Base-by-base conservation (phyloP, 106 monocot species). In the Acanthochlamys bracteata region DNA sequence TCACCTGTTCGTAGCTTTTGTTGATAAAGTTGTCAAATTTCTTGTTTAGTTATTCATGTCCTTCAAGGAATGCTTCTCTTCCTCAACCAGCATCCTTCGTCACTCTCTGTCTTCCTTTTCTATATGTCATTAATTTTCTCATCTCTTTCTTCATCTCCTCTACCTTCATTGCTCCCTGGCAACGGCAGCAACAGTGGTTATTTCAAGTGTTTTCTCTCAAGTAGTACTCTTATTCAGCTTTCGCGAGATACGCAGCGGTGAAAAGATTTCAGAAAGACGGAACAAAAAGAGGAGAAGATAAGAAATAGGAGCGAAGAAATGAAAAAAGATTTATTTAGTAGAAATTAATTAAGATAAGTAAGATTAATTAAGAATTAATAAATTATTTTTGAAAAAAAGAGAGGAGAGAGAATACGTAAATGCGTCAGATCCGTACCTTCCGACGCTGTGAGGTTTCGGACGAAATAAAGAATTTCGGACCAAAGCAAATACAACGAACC, bases 1-100 rank as follows among this genome's bases (percentile, higher is more conserved):
- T 33, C 33, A 91, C 74, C 60, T 83, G 81, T 39, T 91, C 81
- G 39, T 78, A 75, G 53, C 75, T 83, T 65, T 81, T 91, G 76
- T 71, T 80, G 65, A 91, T 86, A 68, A 90, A 90, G 40, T 66
- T 83, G 13, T 86, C 83, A 64, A 83, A 83, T 20, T 59, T 72
- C 27, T 59, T 72, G 66, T 85, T 81, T 64, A 78, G 57, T 60
- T 86, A 86, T 39, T 85, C 85, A 39, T 72, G 57, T 15, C 65
- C 49, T 49, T 49, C 70, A 19, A 39, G 41, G 59, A 63, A 41
- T 65, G 21, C 72, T 22, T 13, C 68, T 40, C 26, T 63, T 25
- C 41, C 17, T 42, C 42, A 15, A 55, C 59, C 11, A 33, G 33
- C 33, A 6, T 33, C 33, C 1, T 33, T 33, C 6, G 33, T 33